These are phyloP conservation scores for Tolypocladium pustulatum DNA, from an alignment of 2,329 filamentous ascomycete genomes.

Conservation along the genomic window DNA sequence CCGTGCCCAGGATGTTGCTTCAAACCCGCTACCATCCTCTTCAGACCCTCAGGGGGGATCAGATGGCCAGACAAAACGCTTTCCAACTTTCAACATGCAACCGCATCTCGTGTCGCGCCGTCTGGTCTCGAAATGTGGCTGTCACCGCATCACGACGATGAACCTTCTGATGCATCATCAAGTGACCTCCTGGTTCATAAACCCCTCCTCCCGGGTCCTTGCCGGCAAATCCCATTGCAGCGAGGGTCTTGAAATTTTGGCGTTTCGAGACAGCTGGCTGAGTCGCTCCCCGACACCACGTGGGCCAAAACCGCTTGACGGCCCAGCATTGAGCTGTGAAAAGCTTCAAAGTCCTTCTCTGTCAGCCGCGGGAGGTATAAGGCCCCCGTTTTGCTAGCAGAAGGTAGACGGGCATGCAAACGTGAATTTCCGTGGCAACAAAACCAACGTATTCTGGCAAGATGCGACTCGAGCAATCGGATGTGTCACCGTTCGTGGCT, in stretches of 20 bases:
- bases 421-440: neutral
- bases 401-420: neutral
- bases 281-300: neutral
- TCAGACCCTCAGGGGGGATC: neutral
- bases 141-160: neutral
- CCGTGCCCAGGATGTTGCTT: neutral
- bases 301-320: neutral
- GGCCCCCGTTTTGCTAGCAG: neutral
- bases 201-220: neutral
- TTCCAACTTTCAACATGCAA: too few species aligned
- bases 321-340: neutral
- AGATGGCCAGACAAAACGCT: neutral
- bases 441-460: neutral
- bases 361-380: neutral
- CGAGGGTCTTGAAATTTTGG: neutral
- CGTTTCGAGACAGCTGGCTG: neutral
- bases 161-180: neutral
- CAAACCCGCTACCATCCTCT: neutral
- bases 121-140: too few species aligned
- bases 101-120: too few species aligned
- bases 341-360: neutral
- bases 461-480: neutral
- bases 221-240: neutral
- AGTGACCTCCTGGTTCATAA: too few species aligned
- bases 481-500: neutral